Evolutionary conservation across 2,329 filamentous ascomycete genomes (phyloP), one percentile per base, ranked within the genome.

Genomic region (Microdochium nivale): DNA sequence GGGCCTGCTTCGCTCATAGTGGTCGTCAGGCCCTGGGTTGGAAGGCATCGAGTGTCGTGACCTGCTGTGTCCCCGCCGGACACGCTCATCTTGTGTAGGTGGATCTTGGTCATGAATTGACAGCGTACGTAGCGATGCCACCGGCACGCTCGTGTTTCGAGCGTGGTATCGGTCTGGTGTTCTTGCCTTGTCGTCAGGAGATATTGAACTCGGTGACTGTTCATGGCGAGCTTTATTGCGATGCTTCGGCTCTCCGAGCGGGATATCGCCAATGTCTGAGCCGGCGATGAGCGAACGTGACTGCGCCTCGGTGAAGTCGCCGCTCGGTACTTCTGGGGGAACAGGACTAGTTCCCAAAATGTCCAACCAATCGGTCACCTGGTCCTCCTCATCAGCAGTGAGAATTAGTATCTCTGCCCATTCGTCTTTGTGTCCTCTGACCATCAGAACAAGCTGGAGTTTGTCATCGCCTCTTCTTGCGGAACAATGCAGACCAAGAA

Each of bases 361-460:
- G 37, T 87, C 80, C 35, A 96, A 74, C 94, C 94, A 99, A 67
- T 97, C 94, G 16, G 80, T 72, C 5, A 86, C 83, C 53, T 90
- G 83, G 52, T 88, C 84, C 55, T 90, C 85, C 62, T 88, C 82
- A 50, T 91, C 86, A 2, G 87, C 82, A 10, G 77, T 80, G 16
- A 97, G 74, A n/a, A 82, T 85, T 53, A 97, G 73, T 7, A 95
- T 73, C 68, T 99, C 91, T 55, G 84, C 84, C 91, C 92, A 97
- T 56, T 87, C 82, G 50, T 78, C 79, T 35, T 81, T 79, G 55
- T 79, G 68, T 40, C 90, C 90, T 53, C 90, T 83, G 51, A 96
- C 78, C 91, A 97, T 96, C 53, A 95, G 73, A 9, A 96, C 78
- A 55, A 97, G 78, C 58, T 95, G 85, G 25, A 82, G 79, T 50